Evolutionary conservation across 1,139 yeast species (phyloP), one percentile per base, ranked within the genome.

Genomic region (Eremothecium cymbalariae): DNA sequence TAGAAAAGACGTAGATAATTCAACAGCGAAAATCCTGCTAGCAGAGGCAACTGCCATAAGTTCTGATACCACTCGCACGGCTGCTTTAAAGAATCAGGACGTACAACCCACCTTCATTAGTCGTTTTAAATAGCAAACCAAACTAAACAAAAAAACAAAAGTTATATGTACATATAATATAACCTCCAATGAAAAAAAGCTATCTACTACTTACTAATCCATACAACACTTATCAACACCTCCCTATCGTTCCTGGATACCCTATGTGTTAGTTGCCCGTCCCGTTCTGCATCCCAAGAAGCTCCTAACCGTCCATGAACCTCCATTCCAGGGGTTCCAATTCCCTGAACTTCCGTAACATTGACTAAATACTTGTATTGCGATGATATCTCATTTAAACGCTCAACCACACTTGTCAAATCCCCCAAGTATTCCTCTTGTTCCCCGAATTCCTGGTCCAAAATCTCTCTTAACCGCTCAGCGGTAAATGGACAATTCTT

Each of bases 231-330:
- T 4, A 54, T 40, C 24, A 57, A 28, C 32, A 42, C 38, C 22
- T 13, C 33, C 33, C 6, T 30, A 17, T 28, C 38, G 8, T 31
- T 31, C 21, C 34, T 31, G 6, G 25, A 25, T 8, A 55, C 15
- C 17, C 43, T 47, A 19, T 57, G 40, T 26, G 51, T 56, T n/a
- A 58, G 46, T 11, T 51, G 32, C 4, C 69, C 70, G 41, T 66
- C 71, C 25, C 53, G 60, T 14, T 52, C 45, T 15, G 48, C 43
- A 39, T 64, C 61, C 68, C 69, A 65, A 12, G 57, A 43, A 1
- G 67, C 55, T 8, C 68, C 69, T 24, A 64, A 45, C 6, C 51
- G 37, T 22, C 55, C 51, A 2, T 51, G 41, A 17, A 64, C 41
- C n/a, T 43, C 37, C 12, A 45, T 38, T 17, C 49, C 45, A 2